Evolutionary conservation across 2,329 filamentous ascomycete genomes (phyloP), one percentile per base, ranked within the genome.

Genomic region (Cryphonectria carpinicola): DNA sequence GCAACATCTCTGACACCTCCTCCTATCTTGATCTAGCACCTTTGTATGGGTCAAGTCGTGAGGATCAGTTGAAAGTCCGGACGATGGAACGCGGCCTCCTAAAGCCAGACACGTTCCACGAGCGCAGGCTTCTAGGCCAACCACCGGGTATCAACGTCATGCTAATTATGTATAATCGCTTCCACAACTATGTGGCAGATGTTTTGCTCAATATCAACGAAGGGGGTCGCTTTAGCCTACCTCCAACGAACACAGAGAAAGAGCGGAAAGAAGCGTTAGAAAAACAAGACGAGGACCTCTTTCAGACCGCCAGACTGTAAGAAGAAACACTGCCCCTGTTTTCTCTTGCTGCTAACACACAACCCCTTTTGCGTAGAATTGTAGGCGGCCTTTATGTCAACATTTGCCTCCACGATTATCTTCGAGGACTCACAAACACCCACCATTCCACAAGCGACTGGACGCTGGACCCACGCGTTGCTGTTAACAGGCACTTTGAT

Each of bases 1-100:
- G 84, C 76, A 88, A 87, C 70, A 88, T 87, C 67, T 91, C 89
- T 0, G 83, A 89, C 72, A 93, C 90, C 0, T 93, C 91, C 0
- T 93, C 91, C 0, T 94, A 94, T 73, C 85, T 94, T 39, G 92
- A 94, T 76, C 82, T 94, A 1, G 86, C 90, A 0, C 92, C 92
- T 0, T 82, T 94, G 3, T 94, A 94, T 74, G 92, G 92, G 4
- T 91, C 54, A 58, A 28, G 25, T 10, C 54, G 8, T 32, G 87
- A 65, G 89, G 88, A 52, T 84, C 88, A 74, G 81, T 83, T 32
- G 89, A 92, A 73, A 35, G 25, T 58, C 11, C 54, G 54, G 14
- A 28, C n/a, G 25, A 58, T 58, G 54, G 28, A 28, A 14, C 4
- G 54, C 11, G 54, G 54, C n/a, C 89, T 88, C 74, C 82, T 93